Base-by-base conservation (phyloP, 805 yeast species). In the Yamadazyma paraphyllophila region DNA sequence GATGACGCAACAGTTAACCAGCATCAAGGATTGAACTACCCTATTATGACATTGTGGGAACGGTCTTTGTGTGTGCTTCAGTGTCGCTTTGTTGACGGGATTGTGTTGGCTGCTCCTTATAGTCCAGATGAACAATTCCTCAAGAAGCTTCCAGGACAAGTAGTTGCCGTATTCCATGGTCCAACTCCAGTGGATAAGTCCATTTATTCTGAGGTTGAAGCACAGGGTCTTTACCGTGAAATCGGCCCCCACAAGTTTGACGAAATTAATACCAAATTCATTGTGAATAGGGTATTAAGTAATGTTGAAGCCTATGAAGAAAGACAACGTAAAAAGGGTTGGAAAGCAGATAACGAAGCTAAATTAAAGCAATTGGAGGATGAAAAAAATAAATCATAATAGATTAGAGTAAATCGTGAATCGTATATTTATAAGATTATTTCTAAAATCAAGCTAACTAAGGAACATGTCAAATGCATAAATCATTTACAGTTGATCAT, bases 11-110 rank as follows among this genome's bases (percentile, higher is more conserved):
- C 74, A 41, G 81, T 78, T 49, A 83, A 78, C 62, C 59, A 55
- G 41, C 66, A 71, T 56, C 78, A 81, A 56, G 91, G 90, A 14
- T 65, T 74, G 41, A 81, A 81, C 54, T 80, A 81, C 57, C 95
- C 96, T 24, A 81, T 90, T 33, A 94, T 94, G 97, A 89, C 87
- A 57, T 56, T 87, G 14, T 79, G 85, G 49, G 98, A 94, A 64
- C 77, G 98, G 49, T 77, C 91, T 0, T 69, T 94, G 49, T 89
- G 97, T 63, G 91, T 90, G 6, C 68, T 94, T 56, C 97, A 92
- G 64, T 89, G 97, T 65, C 76, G 77, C 44, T 86, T 85, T 55
- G 89, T 90, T 26, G 96, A 89, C 59, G 89, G 86, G 1, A 72
- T 89, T 2, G 70, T 94, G 0, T 62, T 92, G 31, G 85, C 82